Evolutionary conservation across 768 basidiomycete genomes (phyloP), one percentile per base, ranked within the genome.

Genomic region (Thelephora ganbajun): DNA sequence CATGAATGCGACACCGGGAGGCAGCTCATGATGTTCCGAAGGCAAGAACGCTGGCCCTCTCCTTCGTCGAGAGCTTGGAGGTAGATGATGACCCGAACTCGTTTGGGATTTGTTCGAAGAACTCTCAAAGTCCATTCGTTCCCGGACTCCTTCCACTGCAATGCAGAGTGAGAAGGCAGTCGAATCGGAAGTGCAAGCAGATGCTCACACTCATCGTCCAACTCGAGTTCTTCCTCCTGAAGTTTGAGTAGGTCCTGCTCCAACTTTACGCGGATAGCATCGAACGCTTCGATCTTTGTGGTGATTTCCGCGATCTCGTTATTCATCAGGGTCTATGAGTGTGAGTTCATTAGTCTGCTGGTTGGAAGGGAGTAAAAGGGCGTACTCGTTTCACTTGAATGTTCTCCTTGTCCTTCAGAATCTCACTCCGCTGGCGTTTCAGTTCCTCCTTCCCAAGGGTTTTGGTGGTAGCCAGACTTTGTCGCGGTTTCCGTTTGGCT

Each of bases 1-100:
- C 93, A 99, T 98, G 66, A 99, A 99, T 11, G 94, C 96, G 5
- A 98, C 79, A 1, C 90, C 91, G 6, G 82, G 77, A 7, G 96
- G 96, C 26, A 99, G 71, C 46, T 96, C 91, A 55, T 92, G 90
- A 55, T 99, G 96, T 61, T 98, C 96, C 14, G 92, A 96, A 3
- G 96, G 96, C 43, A 99, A 62, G 69, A 99, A 98, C 14, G 88
- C 88, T 0, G 94, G 93, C 2, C 94, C 80, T 73, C 80, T 84
- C 46, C 81, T 71, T 56, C 84, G 65, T 41, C 85, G 74, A 23
- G 83, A 82, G 52, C 77, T 82, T 20, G 71, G 69, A 12, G 69
- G 72, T 35, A 72, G 60, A 56, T 71, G 74, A 35, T 60, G 64
- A 35, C 58, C 53, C 26, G 59, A 52, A 53, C 51, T 50, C 43